Evolutionary conservation across 495 filamentous ascomycete genomes (phyloP).

Genomic region (Symbiotaphrina buchneri): DNA sequence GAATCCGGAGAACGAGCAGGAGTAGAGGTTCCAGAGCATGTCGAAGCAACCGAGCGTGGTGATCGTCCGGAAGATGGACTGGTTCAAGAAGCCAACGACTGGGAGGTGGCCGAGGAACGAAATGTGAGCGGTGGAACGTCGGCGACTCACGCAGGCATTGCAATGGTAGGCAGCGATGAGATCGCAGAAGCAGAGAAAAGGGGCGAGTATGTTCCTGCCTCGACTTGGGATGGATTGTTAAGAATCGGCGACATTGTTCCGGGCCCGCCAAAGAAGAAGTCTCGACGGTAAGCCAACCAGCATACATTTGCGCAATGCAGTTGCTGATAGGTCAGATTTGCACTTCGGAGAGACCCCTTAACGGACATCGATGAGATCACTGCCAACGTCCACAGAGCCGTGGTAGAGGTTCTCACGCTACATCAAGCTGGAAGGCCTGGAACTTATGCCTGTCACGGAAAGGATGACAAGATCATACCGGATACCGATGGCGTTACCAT

Average conservation of each 20-base stretch:
- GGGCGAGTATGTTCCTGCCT: slow-evolving; percentile 29
- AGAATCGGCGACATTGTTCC: slow-evolving; percentile 23
- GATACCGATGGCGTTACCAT: neutral
- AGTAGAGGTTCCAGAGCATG: neutral
- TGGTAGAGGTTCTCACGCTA: slow-evolving; percentile 34
- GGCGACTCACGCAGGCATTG: no score
- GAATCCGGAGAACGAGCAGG: neutral
- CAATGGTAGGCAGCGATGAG: slow-evolving; percentile 1
- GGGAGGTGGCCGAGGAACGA: slow-evolving; percentile 7
- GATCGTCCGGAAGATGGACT: slow-evolving; percentile 1
- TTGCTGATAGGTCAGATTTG: slow-evolving; percentile 5
- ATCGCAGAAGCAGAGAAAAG: slow-evolving; percentile 6
- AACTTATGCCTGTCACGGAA: neutral
- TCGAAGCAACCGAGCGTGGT: neutral
- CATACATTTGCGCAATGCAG: no score
- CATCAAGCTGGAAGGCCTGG: slow-evolving; percentile 14
- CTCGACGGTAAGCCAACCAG: no score
- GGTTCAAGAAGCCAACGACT: slow-evolving; percentile 8
- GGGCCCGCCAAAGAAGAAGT: slow-evolving; percentile 25
- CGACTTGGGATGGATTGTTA: slow-evolving; percentile 30
- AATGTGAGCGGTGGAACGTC: no score
- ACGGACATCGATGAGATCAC: no score
- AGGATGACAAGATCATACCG: neutral
- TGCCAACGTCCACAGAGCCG: slow-evolving; percentile 35
- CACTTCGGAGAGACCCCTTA: no score